phyloP scores from a whole-genome alignment of 208 protist species.

The Strigomonas culicis region DNA sequence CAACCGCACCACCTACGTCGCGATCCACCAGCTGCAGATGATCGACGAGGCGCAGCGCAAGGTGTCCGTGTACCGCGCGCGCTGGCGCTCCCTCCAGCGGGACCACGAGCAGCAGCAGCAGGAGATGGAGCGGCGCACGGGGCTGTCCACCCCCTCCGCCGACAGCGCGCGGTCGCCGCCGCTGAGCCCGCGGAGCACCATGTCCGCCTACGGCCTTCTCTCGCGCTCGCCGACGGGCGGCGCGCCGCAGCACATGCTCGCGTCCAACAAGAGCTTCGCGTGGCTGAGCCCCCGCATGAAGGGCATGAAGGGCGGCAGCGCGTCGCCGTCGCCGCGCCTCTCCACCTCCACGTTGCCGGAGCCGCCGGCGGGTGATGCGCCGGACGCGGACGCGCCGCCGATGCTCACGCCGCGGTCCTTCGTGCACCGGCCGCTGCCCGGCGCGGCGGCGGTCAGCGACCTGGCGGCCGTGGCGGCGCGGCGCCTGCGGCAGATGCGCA shows the following conservation, averaged over 20 bases:
- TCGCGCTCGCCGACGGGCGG: neutral
- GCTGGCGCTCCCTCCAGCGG: conserved; percentile 1
- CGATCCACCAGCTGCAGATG: conserved; percentile 59
- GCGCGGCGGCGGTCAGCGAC: neutral
- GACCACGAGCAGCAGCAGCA: neutral
- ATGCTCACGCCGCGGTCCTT: neutral
- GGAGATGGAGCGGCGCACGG: neutral
- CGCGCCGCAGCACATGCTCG: neutral
- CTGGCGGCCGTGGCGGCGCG: neutral
- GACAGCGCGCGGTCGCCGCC: neutral
- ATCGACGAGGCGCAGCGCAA: conserved; percentile 40
- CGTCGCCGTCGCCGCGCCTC: too few species aligned
- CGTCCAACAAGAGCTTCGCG: neutral
- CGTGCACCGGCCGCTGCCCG: neutral
- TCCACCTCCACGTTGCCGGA: neutral
- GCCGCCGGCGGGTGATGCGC: too few species aligned
- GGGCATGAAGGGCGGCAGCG: neutral
- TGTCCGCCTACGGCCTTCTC: neutral
- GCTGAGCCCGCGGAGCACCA: neutral
- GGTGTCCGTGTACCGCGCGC: conserved; percentile 54
- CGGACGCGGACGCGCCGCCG: neutral
- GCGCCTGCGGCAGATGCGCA: neutral
- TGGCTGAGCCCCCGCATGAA: neutral
- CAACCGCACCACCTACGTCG: conserved; percentile 36
- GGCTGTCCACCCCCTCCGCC: neutral